Evolutionary conservation across 331 rosid species (phyloP), one percentile per base, ranked within the genome.

Genomic region (Acacia pycnantha): DNA sequence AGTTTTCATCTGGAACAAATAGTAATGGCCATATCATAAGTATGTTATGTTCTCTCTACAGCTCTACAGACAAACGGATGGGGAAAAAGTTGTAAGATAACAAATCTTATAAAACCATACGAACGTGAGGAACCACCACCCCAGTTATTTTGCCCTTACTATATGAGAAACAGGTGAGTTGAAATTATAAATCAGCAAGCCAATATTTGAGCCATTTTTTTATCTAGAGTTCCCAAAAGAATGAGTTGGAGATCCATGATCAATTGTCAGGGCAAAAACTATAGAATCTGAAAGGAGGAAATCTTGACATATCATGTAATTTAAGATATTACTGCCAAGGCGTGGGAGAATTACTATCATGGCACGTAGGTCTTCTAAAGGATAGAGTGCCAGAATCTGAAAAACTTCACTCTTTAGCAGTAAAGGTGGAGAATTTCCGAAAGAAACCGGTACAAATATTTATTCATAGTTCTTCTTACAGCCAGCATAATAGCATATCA

Each of bases 1-100:
- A 40, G 21, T 41, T 41, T 41, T n/a, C 53, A 40, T n/a, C 74
- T 69, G 74, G 33, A 69, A 69, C 53, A 69, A 69, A 69, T 69
- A 41, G 33, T 13, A n/a, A 41, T 11, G 74, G 53, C 53, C 53
- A 22, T 41, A 21, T 21, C 31, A 68, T 40, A 41, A 21, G 10
- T 21, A 68, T 37, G 73, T 21, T 37, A 11, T 67, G 37, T 15
- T 15, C 70, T 31, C 46, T 9, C 46, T 41, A 5, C 12, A 8
- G 46, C 31, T 29, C 31, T 29, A 29, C 31, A 29, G 31, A 40
- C 44, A 41, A 41, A 8, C 46, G 46, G 46, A 41, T 8, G 1
- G 46, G 46, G 0, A 41, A 41, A 9, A 41, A 41, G 1, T 41
- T 41, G 46, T 43, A 8, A 43, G 46, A 43, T 43, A 10, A 43